A percentile compares a stretch with the other conserved stretches of the same genome.
Conservation (phyloP, 495 filamentous ascomycete genomes). For the Annulohypoxylon moriforme region DNA sequence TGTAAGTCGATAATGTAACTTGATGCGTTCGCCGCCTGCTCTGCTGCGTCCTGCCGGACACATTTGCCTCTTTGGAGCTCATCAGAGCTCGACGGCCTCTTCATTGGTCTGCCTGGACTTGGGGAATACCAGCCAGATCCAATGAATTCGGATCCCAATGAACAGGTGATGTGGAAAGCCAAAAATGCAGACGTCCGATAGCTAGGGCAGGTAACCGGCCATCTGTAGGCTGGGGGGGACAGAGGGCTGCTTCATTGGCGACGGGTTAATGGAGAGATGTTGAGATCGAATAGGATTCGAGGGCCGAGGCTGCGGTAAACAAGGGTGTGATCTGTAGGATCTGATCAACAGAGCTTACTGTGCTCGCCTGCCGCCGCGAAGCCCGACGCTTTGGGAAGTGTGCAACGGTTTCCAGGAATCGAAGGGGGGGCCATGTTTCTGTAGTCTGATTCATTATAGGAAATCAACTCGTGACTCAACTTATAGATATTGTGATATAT, state of each 20-base stretch:
- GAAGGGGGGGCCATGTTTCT: conserved; percentile 7
- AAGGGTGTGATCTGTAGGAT: conserved; percentile 41
- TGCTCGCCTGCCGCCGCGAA: conserved; percentile 29
- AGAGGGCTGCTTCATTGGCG: conserved; percentile 28
- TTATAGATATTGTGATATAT: conserved; percentile 10
- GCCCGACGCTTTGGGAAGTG: conserved; percentile 39
- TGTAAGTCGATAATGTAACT: conserved; percentile 46
- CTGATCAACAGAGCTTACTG: conserved; percentile 47
- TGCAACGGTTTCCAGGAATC: conserved; percentile 25
- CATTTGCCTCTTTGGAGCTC: conserved; percentile 41
- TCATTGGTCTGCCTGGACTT: conserved; percentile 28
- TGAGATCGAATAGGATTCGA: conserved; percentile 40
- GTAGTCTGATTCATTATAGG: conserved; percentile 18
- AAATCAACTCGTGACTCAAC: conserved; percentile 14
- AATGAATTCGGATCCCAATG: conserved; percentile 40
- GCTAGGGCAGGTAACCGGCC: conserved; percentile 34
- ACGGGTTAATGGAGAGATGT: conserved; percentile 36
- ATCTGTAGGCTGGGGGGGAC: conserved; percentile 23
- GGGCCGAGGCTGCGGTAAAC: conserved; percentile 34
- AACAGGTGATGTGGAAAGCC: conserved; percentile 43
- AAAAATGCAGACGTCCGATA: conserved; percentile 33
- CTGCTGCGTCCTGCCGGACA: conserved; percentile 30
- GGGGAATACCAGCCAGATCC: conserved; percentile 15
- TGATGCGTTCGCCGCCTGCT: conserved; percentile 37
- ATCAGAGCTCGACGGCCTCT: conserved; percentile 14